phyloP scores from a whole-genome alignment of 257 asterid genomes.

The Solanum infundibuliforme region DNA sequence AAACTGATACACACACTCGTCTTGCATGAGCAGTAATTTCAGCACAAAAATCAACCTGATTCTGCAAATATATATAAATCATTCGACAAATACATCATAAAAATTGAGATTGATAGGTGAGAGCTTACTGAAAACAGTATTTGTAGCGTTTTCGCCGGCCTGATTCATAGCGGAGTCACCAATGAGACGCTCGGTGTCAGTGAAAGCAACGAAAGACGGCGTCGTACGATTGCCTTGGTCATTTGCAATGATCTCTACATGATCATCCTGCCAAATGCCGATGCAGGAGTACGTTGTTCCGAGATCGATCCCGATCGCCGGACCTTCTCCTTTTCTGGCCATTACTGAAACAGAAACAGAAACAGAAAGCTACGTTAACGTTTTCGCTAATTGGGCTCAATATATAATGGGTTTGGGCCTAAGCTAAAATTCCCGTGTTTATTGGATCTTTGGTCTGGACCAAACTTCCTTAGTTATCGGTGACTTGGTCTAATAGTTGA shows the following conservation, averaged over 20 bases:
- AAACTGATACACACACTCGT: neutral
- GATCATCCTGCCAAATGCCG: neutral
- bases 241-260: neutral
- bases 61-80: neutral
- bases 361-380: neutral
- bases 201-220: constrained; percentile 3
- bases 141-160: neutral
- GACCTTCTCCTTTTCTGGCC: neutral
- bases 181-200: neutral
- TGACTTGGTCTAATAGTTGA: neutral
- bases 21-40: neutral
- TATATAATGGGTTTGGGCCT: neutral
- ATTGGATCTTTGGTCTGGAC: neutral
- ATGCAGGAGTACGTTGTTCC: neutral
- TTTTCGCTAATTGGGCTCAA: neutral
- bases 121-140: neutral
- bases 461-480: neutral
- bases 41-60: neutral
- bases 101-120: neutral
- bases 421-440: neutral
- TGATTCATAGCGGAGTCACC: neutral
- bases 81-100: neutral
- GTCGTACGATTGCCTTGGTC: neutral
- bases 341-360: neutral
- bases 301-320: neutral